Base-by-base conservation (phyloP, 1,284 basidiomycete species). In the Omphalotus olearius region DNA sequence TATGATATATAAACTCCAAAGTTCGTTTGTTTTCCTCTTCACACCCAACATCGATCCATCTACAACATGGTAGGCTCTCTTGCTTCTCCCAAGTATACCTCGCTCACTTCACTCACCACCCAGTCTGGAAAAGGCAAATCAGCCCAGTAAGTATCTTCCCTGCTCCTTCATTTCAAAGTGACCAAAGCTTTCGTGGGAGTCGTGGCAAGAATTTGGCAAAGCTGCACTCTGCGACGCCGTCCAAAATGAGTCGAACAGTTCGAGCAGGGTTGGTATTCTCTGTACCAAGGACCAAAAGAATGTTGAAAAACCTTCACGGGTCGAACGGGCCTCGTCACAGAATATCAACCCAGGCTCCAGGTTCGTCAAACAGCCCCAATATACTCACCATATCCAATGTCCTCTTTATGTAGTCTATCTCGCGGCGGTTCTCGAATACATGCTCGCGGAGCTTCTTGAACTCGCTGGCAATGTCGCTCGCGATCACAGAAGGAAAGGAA, bases 381-480 rank as follows among this genome's bases (percentile, higher is more conserved):
- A 20, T 39, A 14, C 4, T 20, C 26, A n/a, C 40, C 37, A 42
- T 57, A 4, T 56, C 28, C 38, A 38, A 25, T 43, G 9, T n/a
- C 13, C 25, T n/a, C 50, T 25, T 38, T 28, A 10, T 13, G 11
- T 65, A 85, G 92, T 93, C 56, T 94, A 93, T 73, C 82, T 93
- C 56, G 88, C 91, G 51, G 89, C 88, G 47, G 88, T 91, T 37
- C 75, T 91, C 14, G 89, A 91, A 66, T 91, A 93, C 70, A 79
- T 94, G 46, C 81, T 86, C 23, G 92, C 91, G 46, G 92, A 94
- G 70, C 87, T 94, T 62, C 82, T 93, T 55, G 91, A 94, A 72
- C 76, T 93, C 50, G 90, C 91, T 47, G 91, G 91, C 53, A 91
- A 91, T 72, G 90, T 88, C 44, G 79, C 80, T 25, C 75, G 82